Evolutionary conservation across 352 stramenopile species (phyloP).

Genomic region (Globisporangium irregulare): DNA sequence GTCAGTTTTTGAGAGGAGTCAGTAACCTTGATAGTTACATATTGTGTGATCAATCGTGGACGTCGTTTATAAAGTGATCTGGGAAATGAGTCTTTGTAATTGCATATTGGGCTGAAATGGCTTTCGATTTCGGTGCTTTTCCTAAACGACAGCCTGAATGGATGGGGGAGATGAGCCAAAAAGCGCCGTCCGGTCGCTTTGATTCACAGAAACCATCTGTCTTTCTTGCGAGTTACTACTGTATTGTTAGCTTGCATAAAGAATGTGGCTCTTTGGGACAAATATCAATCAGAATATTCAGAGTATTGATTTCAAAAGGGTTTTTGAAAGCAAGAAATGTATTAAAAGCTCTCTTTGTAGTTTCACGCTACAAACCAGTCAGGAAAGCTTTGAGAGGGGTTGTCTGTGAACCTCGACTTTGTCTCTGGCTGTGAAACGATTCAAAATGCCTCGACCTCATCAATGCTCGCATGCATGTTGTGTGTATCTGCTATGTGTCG

Average conservation of each 20-base stretch:
- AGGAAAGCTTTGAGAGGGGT: background rate
- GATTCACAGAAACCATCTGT: background rate
- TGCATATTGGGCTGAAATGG: background rate
- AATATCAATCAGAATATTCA: background rate
- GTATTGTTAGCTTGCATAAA: background rate
- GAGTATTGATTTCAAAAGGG: background rate
- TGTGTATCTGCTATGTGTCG: too few species aligned
- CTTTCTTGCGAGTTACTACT: background rate
- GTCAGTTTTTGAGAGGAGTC: background rate
- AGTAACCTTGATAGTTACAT: background rate
- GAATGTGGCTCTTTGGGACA: background rate
- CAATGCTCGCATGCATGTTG: too few species aligned
- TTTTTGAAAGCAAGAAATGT: background rate
- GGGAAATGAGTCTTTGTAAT: background rate
- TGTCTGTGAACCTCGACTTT: too few species aligned
- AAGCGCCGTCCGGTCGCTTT: background rate
- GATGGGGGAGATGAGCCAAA: background rate
- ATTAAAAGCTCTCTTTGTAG: background rate
- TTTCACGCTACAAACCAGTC: background rate
- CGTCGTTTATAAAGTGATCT: background rate
- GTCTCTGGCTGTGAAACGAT: too few species aligned
- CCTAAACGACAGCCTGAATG: background rate
- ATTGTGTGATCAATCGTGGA: background rate
- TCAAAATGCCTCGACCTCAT: too few species aligned
- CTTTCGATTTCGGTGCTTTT: slow-evolving; percentile 1